Percentiles rank a stretch among this genome's conserved stretches.
Evolutionary conservation across 495 filamentous ascomycete genomes (phyloP).

Genomic region (Lasiosphaeria ovina): DNA sequence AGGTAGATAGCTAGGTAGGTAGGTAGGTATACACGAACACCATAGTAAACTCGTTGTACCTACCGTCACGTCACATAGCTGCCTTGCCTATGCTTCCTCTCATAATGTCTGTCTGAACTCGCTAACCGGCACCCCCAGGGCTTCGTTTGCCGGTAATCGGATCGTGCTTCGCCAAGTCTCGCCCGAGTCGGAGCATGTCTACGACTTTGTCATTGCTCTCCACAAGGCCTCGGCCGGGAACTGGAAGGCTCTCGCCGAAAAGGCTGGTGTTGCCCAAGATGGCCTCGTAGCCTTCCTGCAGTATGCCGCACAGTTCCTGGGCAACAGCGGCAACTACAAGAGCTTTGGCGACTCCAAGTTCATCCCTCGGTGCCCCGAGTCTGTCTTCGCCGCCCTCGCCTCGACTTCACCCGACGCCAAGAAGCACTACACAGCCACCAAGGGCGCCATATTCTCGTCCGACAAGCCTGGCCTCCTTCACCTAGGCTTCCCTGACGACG

Average conservation of each 20-base stretch:
- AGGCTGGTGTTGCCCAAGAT: conserved; percentile 67
- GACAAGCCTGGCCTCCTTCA: conserved; percentile 69
- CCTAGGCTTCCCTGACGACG: conserved; percentile 76
- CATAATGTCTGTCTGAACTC: not conserved
- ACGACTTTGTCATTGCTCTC: conserved; percentile 82
- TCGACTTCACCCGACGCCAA: conserved; percentile 58
- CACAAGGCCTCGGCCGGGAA: conserved; percentile 72
- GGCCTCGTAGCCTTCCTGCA: conserved; percentile 75
- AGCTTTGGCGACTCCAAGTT: conserved; percentile 95
- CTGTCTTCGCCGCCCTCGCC: conserved; percentile 69
- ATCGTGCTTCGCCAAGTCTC: conserved; percentile 86
- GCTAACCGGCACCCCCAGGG: conserved; percentile 49
- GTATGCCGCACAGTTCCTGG: conserved; percentile 85
- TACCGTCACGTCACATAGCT: no score
- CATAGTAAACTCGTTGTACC: no score
- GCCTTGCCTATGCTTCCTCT: no score
- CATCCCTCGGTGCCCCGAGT: conserved; percentile 70
- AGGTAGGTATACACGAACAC: no score
- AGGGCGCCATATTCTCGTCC: conserved; percentile 72
- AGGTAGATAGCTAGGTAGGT: no score
- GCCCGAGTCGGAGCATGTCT: conserved; percentile 86
- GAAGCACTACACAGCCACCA: conserved; percentile 63
- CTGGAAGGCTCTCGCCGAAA: conserved; percentile 68
- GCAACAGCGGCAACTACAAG: conserved; percentile 94
- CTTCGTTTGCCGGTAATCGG: conserved; percentile 79